These are phyloP conservation scores for Arxiozyma telluris DNA, from an alignment of 1,139 yeast genomes.

Conservation along the genomic window DNA sequence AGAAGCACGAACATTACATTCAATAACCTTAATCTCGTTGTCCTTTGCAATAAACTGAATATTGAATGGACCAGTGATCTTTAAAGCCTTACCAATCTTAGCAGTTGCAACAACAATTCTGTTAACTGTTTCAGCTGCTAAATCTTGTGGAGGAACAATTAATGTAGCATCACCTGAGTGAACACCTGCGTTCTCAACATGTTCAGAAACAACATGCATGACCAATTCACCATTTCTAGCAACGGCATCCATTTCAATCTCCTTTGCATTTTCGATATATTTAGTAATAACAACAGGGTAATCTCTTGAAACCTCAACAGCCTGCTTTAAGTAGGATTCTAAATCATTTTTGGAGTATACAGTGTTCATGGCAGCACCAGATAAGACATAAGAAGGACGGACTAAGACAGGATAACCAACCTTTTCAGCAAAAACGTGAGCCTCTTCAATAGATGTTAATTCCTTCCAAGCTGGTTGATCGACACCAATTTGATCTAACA, in stretches of 20 bases:
- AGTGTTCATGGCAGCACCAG: constrained; percentile 99
- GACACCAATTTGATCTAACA: constrained; percentile 93
- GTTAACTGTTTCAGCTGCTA: constrained; percentile 82
- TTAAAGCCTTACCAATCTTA: constrained; percentile 90
- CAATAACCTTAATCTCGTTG: constrained; percentile 91
- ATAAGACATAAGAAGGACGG: constrained; percentile 93
- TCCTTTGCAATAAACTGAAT: constrained; percentile 93
- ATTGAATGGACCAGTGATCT: constrained; percentile 96
- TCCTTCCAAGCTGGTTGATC: constrained; percentile 99
- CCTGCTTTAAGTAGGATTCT: constrained; percentile 81
- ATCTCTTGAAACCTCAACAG: constrained; percentile 95
- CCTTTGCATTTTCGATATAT: constrained; percentile 95
- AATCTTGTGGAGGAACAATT: constrained; percentile 94
- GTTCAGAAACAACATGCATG: constrained; percentile 98
- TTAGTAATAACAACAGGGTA: constrained; percentile 97
- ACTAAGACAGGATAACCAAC: constrained; percentile 94
- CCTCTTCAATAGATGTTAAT: constrained; percentile 86
- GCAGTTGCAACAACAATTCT: constrained; percentile 94
- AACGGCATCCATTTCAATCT: constrained; percentile 98
- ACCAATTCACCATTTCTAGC: constrained; percentile 90
- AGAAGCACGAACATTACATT: constrained; percentile 97
- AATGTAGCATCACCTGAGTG: constrained; percentile 99
- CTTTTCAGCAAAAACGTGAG: constrained; percentile 82
- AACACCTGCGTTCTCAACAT: constrained; percentile 98
- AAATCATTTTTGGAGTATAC: constrained; percentile 86